phyloP scores from a whole-genome alignment of 2,329 filamentous ascomycete species.

The Colletotrichum chrysophilum region DNA sequence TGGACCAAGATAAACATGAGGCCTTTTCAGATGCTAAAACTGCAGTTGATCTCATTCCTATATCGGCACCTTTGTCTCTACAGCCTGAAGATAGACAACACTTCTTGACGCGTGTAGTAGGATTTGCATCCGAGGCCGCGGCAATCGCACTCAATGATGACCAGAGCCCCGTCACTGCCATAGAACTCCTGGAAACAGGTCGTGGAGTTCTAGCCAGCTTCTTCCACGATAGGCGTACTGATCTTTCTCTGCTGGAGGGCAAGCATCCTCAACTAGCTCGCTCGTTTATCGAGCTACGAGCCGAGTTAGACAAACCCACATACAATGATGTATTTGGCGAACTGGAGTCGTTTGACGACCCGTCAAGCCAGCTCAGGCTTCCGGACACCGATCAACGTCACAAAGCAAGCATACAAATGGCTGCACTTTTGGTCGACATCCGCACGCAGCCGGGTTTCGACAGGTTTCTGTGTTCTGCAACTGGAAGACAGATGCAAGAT shows the following conservation, averaged over 20 bases:
- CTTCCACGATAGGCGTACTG: constrained; percentile 25
- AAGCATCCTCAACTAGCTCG: background rate
- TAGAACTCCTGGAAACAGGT: constrained; percentile 29
- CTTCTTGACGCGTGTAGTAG: constrained; percentile 13
- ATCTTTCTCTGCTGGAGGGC: background rate
- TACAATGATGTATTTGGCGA: too few relatives aligned
- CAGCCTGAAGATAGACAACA: constrained; percentile 25
- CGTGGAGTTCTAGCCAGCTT: constrained; percentile 29
- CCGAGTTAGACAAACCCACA: background rate
- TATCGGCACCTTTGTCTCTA: background rate
- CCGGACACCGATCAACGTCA: background rate
- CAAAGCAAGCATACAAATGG: background rate
- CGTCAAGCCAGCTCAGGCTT: too few relatives aligned
- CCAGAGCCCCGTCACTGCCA: constrained; percentile 6
- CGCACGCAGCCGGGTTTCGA: constrained; percentile 25
- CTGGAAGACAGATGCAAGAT: constrained; percentile 20
- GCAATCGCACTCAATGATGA: constrained; percentile 23
- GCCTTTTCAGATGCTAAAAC: too few relatives aligned
- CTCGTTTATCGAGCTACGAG: background rate
- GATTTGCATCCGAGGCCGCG: constrained; percentile 27
- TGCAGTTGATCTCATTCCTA: too few relatives aligned
- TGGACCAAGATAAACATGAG: too few relatives aligned
- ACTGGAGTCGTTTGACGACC: too few relatives aligned
- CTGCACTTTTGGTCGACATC: constrained; percentile 11
- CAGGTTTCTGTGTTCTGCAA: constrained; percentile 27